Percentiles rank a stretch among this genome's conserved stretches.
Conservation (phyloP, 2,329 filamentous ascomycete species). For the Microdochium trichocladiopsis region DNA sequence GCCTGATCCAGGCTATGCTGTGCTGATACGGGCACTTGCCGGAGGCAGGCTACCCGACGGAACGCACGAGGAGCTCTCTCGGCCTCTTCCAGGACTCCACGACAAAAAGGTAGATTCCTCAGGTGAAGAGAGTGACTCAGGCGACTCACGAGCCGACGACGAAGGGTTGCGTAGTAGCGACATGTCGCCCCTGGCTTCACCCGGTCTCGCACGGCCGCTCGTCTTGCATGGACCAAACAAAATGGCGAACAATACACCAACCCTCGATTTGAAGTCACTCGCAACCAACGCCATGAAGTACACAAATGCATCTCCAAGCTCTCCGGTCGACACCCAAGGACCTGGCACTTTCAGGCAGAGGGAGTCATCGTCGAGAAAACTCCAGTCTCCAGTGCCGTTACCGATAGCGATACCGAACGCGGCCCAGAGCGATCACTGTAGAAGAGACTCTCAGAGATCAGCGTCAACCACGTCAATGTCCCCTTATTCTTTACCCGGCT, state of each 20-base stretch:
- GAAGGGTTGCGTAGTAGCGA: constrained; percentile 20
- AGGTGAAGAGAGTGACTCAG: constrained; percentile 15
- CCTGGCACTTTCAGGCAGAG: background rate
- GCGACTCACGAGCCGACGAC: constrained; percentile 19
- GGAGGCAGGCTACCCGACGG: constrained; percentile 59
- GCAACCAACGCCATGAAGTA: constrained; percentile 2
- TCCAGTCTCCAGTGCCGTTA: background rate
- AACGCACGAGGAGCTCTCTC: constrained; percentile 46
- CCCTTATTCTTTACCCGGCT: background rate
- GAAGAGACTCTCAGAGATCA: background rate
- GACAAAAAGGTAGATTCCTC: constrained; percentile 32
- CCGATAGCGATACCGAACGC: background rate
- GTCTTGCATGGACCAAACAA: constrained; percentile 5
- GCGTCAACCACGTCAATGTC: background rate
- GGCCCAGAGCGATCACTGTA: background rate
- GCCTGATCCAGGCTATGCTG: constrained; percentile 49
- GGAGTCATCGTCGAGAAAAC: background rate
- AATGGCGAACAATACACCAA: background rate
- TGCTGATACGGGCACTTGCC: constrained; percentile 59
- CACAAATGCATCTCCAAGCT: background rate
- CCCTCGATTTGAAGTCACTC: constrained; percentile 4
- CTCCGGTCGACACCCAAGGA: background rate
- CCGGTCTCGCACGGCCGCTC: constrained; percentile 10
- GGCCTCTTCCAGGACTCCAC: constrained; percentile 40
- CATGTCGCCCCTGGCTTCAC: constrained; percentile 14